A percentile compares a stretch with the other conserved stretches of the same genome.
These are phyloP conservation scores for Linum trigynum DNA, from an alignment of 345 rosid genomes.

Conservation along the genomic window DNA sequence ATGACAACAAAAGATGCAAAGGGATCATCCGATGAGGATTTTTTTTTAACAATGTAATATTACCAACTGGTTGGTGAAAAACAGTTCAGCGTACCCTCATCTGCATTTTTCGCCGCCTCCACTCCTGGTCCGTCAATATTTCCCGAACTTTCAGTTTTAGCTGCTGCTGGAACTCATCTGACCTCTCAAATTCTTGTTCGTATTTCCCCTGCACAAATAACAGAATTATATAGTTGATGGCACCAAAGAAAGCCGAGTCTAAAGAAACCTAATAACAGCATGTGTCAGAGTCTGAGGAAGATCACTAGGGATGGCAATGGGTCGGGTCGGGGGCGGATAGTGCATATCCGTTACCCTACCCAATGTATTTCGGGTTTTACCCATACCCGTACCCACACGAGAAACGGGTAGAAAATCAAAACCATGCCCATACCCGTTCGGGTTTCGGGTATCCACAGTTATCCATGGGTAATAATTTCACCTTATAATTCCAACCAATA, in stretches of 20 bases:
- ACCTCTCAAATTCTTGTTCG: conserved; percentile 60
- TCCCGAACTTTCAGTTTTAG: conserved; percentile 80
- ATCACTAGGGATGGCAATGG: too few relatives aligned
- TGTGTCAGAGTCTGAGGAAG: too few relatives aligned
- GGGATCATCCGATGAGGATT: not conserved
- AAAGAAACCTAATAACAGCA: not conserved
- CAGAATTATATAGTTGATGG: conserved; percentile 1
- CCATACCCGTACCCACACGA: too few relatives aligned
- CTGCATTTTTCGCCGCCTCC: conserved; percentile 97
- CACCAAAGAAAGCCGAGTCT: not conserved
- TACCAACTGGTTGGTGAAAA: conserved; percentile 4
- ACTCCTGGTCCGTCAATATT: conserved; percentile 91
- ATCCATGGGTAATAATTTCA: too few relatives aligned
- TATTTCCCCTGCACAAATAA: conserved; percentile 57
- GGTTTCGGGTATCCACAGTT: too few relatives aligned
- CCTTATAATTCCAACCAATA: too few relatives aligned
- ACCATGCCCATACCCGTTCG: too few relatives aligned
- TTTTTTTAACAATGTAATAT: not conserved
- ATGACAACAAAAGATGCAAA: conserved; percentile 6
- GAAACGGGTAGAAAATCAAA: too few relatives aligned
- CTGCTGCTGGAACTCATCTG: conserved; percentile 73
- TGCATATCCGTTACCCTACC: too few relatives aligned
- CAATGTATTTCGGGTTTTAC: too few relatives aligned
- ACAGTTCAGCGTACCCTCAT: conserved; percentile 62
- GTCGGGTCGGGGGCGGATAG: too few relatives aligned